Evolutionary conservation across 106 monocot genomes (phyloP).

Genomic region (Agapanthus africanus): DNA sequence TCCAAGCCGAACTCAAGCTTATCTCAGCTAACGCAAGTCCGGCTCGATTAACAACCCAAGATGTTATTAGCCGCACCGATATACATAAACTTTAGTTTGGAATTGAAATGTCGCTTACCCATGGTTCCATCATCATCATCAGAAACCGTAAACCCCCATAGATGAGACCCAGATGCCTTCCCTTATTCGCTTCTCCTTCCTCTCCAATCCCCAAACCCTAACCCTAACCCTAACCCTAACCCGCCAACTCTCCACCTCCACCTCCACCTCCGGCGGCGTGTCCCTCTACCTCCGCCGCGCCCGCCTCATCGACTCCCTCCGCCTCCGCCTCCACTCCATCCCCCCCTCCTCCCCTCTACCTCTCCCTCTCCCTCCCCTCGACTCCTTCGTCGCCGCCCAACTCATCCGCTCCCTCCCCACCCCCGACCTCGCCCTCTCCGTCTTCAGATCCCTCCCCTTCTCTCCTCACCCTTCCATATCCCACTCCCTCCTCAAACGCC

Average conservation of each 20-base stretch:
- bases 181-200: too few relatives aligned
- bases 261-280: conserved; percentile 16
- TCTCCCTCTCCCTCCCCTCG: conserved; percentile 20
- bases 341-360: conserved; percentile 16
- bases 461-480: conserved; percentile 17
- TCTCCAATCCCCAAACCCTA: too few relatives aligned
- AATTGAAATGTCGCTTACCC: too few relatives aligned
- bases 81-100: too few relatives aligned
- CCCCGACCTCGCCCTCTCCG: conserved; percentile 31
- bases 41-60: too few relatives aligned
- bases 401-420: conserved; percentile 33
- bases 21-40: too few relatives aligned
- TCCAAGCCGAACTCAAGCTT: too few relatives aligned
- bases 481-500: conserved; percentile 33
- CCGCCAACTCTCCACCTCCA: conserved; percentile 9
- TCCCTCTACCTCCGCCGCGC: conserved; percentile 71
- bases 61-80: too few relatives aligned
- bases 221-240: conserved; percentile 4
- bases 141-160: too few relatives aligned
- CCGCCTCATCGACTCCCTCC: conserved; percentile 70
- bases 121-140: too few relatives aligned
- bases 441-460: conserved; percentile 16
- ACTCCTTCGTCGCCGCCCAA: conserved; percentile 50
- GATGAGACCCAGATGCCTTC: too few relatives aligned
- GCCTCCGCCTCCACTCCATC: conserved; percentile 54